Evolutionary conservation across 257 asterid species (phyloP).

Genomic region (Solanum chiquidenum): DNA sequence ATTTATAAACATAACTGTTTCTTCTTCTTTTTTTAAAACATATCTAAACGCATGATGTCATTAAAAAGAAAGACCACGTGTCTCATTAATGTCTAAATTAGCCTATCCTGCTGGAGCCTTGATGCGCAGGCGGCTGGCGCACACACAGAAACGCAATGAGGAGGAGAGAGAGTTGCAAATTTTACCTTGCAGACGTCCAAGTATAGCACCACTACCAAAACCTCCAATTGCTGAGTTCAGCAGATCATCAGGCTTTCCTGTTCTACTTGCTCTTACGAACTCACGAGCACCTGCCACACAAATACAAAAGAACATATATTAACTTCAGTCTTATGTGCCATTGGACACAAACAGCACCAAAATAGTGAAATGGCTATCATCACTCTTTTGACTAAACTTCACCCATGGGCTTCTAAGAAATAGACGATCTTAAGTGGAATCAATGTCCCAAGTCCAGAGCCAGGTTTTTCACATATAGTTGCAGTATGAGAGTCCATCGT

Average conservation of each 20-base stretch:
- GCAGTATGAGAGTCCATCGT: not conserved
- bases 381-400: not conserved
- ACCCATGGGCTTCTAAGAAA: not conserved
- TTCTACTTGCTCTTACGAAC: slow-evolving; percentile 65
- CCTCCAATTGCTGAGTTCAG: slow-evolving; percentile 84
- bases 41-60: not conserved
- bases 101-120: not conserved
- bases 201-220: slow-evolving; percentile 77
- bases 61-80: not conserved
- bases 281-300: slow-evolving; percentile 69
- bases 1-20: not conserved
- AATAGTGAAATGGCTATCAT: not conserved
- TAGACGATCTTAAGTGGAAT: not conserved
- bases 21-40: not conserved
- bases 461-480: not conserved
- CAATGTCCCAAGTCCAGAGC: not conserved
- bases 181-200: slow-evolving; percentile 91
- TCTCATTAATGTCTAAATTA: not conserved
- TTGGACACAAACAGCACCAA: not conserved
- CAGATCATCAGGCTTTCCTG: slow-evolving; percentile 77
- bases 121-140: not conserved
- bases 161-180: not conserved
- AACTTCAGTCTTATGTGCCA: not conserved
- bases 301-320: not conserved
- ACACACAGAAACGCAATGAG: not conserved